phyloP scores from a whole-genome alignment of 164 flowering plant genomes.

The Brasenia schreberi region DNA sequence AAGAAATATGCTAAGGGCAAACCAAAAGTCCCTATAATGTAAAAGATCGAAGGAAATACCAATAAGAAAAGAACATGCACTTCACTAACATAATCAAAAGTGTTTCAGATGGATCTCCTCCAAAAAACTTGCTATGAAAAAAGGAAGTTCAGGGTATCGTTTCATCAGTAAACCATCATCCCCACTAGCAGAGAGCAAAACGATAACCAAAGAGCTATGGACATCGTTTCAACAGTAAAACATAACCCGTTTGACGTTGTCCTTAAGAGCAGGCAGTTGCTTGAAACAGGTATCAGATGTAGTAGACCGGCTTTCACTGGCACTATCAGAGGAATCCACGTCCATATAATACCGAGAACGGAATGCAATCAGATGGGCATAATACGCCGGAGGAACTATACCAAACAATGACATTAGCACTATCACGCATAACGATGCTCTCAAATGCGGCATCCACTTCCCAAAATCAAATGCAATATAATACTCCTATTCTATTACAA shows the following conservation, averaged over 20 bases:
- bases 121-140: too few relatives aligned
- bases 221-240: constrained; percentile 4
- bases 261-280: constrained; percentile 5
- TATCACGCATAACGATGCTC: background rate
- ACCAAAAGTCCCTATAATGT: too few relatives aligned
- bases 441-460: background rate
- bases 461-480: background rate
- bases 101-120: too few relatives aligned
- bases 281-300: background rate
- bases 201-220: too few relatives aligned
- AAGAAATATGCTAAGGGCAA: too few relatives aligned
- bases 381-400: constrained; percentile 12
- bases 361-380: constrained; percentile 12
- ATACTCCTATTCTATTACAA: background rate
- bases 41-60: too few relatives aligned
- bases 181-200: too few relatives aligned
- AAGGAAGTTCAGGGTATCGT: too few relatives aligned
- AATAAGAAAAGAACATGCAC: too few relatives aligned
- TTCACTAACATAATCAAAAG: too few relatives aligned
- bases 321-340: constrained; percentile 2
- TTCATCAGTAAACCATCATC: too few relatives aligned
- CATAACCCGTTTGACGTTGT: constrained; percentile 4
- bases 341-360: constrained; percentile 11
- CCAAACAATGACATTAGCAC: background rate
- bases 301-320: background rate